Conservation (phyloP, 345 rosid species). For the Kandelia obovata region DNA sequence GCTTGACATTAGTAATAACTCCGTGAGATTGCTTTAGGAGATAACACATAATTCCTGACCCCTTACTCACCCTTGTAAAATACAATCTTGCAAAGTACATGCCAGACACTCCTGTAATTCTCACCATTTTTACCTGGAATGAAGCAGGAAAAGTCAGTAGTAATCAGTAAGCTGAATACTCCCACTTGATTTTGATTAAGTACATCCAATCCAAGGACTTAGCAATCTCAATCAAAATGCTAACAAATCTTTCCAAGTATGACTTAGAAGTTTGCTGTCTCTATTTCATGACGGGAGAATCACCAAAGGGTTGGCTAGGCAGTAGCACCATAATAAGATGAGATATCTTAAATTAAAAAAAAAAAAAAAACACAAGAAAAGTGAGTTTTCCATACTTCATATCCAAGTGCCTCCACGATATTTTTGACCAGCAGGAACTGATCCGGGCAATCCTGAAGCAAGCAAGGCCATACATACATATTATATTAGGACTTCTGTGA, state of each 20-base stretch:
- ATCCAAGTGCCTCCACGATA: slow-evolving; percentile 56
- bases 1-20: slow-evolving; percentile 4
- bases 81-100: slow-evolving; percentile 63
- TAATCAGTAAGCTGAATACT: neutral
- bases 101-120: slow-evolving; percentile 68
- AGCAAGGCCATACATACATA: neutral
- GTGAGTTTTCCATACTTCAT: slow-evolving; percentile 43
- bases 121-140: slow-evolving; percentile 76
- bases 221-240: too few species aligned
- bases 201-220: neutral
- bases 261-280: neutral
- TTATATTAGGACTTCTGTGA: too few species aligned
- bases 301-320: neutral
- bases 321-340: neutral
- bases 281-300: neutral
- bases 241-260: neutral
- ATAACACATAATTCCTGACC: slow-evolving; percentile 15
- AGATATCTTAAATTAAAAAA: neutral
- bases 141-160: neutral
- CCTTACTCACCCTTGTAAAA: slow-evolving; percentile 61
- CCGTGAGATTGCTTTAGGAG: slow-evolving; percentile 5
- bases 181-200: neutral
- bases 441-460: slow-evolving; percentile 60
- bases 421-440: slow-evolving; percentile 60
- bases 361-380: neutral